Conservation (phyloP, 768 basidiomycete genomes). For the Melanogaster broomeanus region DNA sequence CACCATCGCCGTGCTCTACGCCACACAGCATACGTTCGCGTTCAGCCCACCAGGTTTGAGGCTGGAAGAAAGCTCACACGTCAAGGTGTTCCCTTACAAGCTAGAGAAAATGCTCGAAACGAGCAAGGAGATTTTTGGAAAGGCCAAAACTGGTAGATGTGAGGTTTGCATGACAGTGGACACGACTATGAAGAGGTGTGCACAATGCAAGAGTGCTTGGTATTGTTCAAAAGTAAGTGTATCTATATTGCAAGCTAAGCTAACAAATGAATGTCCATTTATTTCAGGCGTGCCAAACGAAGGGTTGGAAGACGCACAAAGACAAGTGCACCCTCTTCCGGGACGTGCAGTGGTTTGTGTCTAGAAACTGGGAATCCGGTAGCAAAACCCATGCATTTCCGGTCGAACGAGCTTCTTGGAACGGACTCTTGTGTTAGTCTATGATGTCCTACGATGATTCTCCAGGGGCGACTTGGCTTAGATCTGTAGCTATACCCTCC, state of each 20-base stretch:
- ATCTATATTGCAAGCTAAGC: neutral
- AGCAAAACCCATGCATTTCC: constrained; percentile 20
- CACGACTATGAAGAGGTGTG: constrained; percentile 22
- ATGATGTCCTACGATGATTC: neutral
- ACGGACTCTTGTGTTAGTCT: constrained; percentile 2
- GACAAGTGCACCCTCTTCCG: constrained; percentile 22
- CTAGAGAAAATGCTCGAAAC: constrained; percentile 27
- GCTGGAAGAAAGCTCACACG: constrained; percentile 22
- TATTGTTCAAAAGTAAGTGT: constrained; percentile 31
- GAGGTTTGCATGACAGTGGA: constrained; percentile 23
- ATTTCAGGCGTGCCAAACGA: constrained; percentile 22
- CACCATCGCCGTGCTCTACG: constrained; percentile 33
- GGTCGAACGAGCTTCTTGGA: constrained; percentile 13
- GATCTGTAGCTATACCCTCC: constrained; percentile 1
- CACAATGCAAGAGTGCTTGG: constrained; percentile 28
- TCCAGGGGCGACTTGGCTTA: too few species aligned
- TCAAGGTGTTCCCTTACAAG: constrained; percentile 30
- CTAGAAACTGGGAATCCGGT: constrained; percentile 28
- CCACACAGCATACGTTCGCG: constrained; percentile 29
- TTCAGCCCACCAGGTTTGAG: constrained; percentile 31
- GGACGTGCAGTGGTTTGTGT: constrained; percentile 32
- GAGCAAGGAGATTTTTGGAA: constrained; percentile 22
- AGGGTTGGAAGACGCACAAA: constrained; percentile 24
- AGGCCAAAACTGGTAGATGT: constrained; percentile 19
- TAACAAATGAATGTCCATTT: constrained; percentile 5